Evolutionary conservation across 164 flowering plant genomes (phyloP).

Genomic region (Brasenia schreberi): DNA sequence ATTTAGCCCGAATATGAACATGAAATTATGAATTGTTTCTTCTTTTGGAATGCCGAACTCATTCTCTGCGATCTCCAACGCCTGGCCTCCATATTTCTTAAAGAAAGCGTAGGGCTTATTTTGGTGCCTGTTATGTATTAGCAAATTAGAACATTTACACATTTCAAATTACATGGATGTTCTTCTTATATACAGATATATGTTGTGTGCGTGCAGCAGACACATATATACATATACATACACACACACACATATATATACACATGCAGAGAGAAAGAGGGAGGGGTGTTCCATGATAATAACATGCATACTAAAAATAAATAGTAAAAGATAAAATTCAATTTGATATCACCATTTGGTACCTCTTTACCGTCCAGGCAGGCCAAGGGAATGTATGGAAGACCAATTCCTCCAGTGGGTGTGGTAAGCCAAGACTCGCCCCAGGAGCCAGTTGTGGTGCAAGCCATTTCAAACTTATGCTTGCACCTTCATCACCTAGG

Average conservation of each 20-base stretch:
- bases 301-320: too few species aligned
- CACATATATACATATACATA: too few species aligned
- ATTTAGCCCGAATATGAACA: constrained; percentile 75
- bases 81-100: constrained; percentile 27
- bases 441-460: constrained; percentile 49
- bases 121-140: constrained; percentile 24
- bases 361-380: constrained; percentile 28
- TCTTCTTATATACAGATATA: too few species aligned
- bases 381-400: constrained; percentile 56
- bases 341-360: too few species aligned
- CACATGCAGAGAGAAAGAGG: too few species aligned
- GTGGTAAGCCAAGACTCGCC: constrained; percentile 52
- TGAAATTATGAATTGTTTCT: constrained; percentile 66
- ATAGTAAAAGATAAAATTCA: too few species aligned
- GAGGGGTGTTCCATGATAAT: too few species aligned
- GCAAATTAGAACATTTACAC: too few species aligned
- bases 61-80: constrained; percentile 49
- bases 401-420: constrained; percentile 32
- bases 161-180: too few species aligned
- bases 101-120: constrained; percentile 53
- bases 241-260: too few species aligned
- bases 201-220: too few species aligned
- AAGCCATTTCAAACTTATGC: constrained; percentile 43
- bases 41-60: constrained; percentile 45
- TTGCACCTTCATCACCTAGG: constrained; percentile 38